These are phyloP conservation scores for Solanum tarapatanum DNA, from an alignment of 257 asterid species.

Conservation along the genomic window DNA sequence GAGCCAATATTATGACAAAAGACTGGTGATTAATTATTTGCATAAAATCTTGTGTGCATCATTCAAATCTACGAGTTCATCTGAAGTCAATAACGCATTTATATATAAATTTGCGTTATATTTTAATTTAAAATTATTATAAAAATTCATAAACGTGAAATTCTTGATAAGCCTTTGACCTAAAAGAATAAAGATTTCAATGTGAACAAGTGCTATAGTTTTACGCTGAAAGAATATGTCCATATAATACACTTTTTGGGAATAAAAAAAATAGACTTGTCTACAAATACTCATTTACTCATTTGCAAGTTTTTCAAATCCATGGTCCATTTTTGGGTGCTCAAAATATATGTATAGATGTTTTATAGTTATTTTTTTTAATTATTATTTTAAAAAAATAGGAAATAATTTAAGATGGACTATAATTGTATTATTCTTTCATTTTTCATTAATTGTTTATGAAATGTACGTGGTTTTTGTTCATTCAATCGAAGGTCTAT, in stretches of 20 bases:
- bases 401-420: background rate
- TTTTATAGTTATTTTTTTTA: background rate
- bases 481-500: background rate
- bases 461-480: background rate
- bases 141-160: background rate
- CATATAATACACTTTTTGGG: background rate
- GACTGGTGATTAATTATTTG: background rate
- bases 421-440: background rate
- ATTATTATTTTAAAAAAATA: background rate
- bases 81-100: rapidly evolving
- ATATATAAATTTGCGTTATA: too few relatives aligned
- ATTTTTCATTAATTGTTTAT: background rate
- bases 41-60: background rate
- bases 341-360: background rate
- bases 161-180: background rate
- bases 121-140: background rate
- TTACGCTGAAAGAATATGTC: background rate
- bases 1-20: background rate
- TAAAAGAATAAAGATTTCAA: background rate
- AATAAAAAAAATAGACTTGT: background rate
- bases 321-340: background rate
- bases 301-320: background rate
- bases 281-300: background rate
- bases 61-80: background rate
- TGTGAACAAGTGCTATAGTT: background rate